Conservation (phyloP, 805 yeast genomes). For the Candida tallmaniae region DNA sequence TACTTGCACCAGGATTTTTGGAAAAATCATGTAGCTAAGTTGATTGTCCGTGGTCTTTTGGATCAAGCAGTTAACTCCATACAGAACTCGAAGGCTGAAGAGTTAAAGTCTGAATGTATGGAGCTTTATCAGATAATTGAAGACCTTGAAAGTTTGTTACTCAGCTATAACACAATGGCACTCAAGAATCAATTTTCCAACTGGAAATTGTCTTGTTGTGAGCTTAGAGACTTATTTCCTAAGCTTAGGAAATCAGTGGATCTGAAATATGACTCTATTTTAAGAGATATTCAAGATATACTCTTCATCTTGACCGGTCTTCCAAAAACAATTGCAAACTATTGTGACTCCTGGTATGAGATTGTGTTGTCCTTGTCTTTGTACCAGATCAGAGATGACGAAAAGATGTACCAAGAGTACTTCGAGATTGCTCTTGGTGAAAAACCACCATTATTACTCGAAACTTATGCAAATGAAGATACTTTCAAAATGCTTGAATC, state of each 20-base stretch:
- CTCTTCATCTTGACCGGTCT: slow-evolving; percentile 44
- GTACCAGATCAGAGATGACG: slow-evolving; percentile 52
- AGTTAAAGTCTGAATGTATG: slow-evolving; percentile 25
- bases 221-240: slow-evolving; percentile 41
- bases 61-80: slow-evolving; percentile 50
- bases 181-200: slow-evolving; percentile 39
- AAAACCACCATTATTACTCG: slow-evolving; percentile 27
- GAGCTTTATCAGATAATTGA: slow-evolving; percentile 33
- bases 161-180: slow-evolving; percentile 36
- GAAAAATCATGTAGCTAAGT: slow-evolving; percentile 52
- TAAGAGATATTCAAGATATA: slow-evolving; percentile 38
- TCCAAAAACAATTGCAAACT: slow-evolving; percentile 45
- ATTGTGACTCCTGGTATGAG: slow-evolving; percentile 66
- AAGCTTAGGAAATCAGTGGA: slow-evolving; percentile 18
- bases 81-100: slow-evolving; percentile 38
- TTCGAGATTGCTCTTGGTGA: slow-evolving; percentile 29
- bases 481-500: slow-evolving; percentile 24
- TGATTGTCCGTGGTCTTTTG: slow-evolving; percentile 59
- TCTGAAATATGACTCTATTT: slow-evolving; percentile 23
- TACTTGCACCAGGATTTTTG: slow-evolving; percentile 54
- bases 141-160: slow-evolving; percentile 37
- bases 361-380: slow-evolving; percentile 51
- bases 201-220: slow-evolving; percentile 51
- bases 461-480: slow-evolving; percentile 31
- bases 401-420: slow-evolving; percentile 27